Base-by-base conservation (phyloP, 257 asterid genomes). In the Avicennia marina region DNA sequence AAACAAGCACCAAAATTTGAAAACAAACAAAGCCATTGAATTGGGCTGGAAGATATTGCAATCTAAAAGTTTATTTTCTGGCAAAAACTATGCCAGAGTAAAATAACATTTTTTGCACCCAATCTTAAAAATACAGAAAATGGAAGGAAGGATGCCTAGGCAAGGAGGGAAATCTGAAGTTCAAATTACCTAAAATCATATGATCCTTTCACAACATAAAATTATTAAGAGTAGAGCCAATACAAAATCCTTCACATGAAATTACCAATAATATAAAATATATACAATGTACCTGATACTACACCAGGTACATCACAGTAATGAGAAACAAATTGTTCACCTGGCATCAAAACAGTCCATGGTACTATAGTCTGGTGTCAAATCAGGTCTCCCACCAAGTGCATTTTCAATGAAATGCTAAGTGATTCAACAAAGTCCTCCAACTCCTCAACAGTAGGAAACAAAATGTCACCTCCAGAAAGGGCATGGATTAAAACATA, bases 271-370 rank as follows among this genome's bases (percentile, higher is more conserved):
- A 16, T 36, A 50, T 11, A 50, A 4, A 62, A 11, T 11, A 2
- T 32, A 24, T 24, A 22, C 7, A 24, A 17, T 59, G 41, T n/a
- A 53, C 63, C 63, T 26, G 42, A 41, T n/a, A 43, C 49, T 17
- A 25, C 25, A 43, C 7, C 8, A 43, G 49, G 50, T 44, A 18
- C 26, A 44, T 1, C 9, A 16, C 25, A 18, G 50, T 3, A 19
- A 44, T 2, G 24, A 19, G 50, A 44, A 43, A 44, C 3, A 16
- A 19, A 18, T 19, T 18, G 25, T 44, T 26, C 11, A 38, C 38
- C 29, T 32, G 43, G 1, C 29, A 27, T 50, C 31, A 39, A 11
- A 11, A 4, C 2, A 31, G 20, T 36, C 58, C 49, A 17, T 4
- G 36, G 54, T 40, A 29, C 45, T 34, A n/a, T n/a, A n/a, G 44